Conservation (phyloP, 2,329 filamentous ascomycete species). For the Dactylellina haptotyla region DNA sequence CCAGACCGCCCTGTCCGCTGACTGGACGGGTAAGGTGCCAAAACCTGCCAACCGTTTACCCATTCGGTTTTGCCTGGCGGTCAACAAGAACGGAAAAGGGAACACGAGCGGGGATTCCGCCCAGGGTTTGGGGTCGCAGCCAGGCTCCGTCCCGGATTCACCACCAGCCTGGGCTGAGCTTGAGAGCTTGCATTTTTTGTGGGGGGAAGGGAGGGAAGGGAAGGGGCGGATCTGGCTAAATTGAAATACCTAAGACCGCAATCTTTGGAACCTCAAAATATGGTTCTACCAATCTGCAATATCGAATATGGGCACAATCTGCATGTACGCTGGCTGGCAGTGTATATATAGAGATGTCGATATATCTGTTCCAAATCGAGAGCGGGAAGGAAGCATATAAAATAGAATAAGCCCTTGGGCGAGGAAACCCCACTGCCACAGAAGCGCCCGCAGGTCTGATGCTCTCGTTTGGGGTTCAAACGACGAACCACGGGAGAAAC, state of each 20-base stretch:
- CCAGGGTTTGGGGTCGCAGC: conserved; percentile 43
- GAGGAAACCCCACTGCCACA: too few relatives aligned
- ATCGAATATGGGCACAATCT: too few relatives aligned
- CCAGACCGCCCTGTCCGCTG: neutral
- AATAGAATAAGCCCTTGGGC: too few relatives aligned
- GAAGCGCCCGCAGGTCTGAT: too few relatives aligned
- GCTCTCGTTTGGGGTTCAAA: too few relatives aligned
- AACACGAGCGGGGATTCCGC: conserved; percentile 38
- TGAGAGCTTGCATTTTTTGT: conserved; percentile 11
- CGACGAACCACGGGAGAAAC: too few relatives aligned
- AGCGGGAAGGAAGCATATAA: too few relatives aligned
- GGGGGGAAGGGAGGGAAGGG: conserved; percentile 11
- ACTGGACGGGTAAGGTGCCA: conserved; percentile 39
- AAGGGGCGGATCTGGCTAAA: conserved; percentile 10
- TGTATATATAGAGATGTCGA: too few relatives aligned
- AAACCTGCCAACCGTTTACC: conserved; percentile 49
- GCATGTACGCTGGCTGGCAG: too few relatives aligned
- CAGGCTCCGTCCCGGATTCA: conserved; percentile 35
- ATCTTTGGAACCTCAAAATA: too few relatives aligned
- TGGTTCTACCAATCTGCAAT: too few relatives aligned
- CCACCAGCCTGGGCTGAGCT: conserved; percentile 16
- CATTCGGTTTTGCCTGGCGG: conserved; percentile 48
- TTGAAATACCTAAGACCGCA: neutral
- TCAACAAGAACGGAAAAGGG: conserved; percentile 17
- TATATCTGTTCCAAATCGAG: too few relatives aligned